These are phyloP conservation scores for Parsonsia alboflavescens DNA, from an alignment of 257 asterid genomes.

Conservation along the genomic window DNA sequence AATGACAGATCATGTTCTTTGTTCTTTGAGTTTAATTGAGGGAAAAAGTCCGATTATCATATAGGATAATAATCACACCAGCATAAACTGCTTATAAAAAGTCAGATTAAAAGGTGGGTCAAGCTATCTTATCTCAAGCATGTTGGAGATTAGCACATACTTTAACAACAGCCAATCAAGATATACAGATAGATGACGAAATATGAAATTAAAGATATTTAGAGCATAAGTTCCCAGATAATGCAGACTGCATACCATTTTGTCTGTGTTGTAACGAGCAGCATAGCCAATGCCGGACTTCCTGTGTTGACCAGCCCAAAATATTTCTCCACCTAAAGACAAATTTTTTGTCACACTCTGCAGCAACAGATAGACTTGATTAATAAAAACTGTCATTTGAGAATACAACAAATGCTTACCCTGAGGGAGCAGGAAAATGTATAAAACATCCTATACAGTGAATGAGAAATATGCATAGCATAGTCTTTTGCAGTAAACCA, in stretches of 20 bases:
- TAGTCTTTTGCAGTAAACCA: background rate
- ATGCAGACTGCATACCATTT: constrained; percentile 51
- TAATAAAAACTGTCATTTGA: background rate
- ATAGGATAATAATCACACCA: too few relatives aligned
- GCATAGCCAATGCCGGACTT: constrained; percentile 91
- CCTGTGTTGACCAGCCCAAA: constrained; percentile 97
- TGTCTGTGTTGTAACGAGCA: constrained; percentile 86
- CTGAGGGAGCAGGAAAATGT: background rate
- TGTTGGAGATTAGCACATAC: too few relatives aligned
- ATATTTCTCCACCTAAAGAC: constrained; percentile 88
- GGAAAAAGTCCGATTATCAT: too few relatives aligned
- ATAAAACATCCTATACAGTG: background rate
- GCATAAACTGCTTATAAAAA: too few relatives aligned
- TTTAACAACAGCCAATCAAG: background rate
- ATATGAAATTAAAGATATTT: background rate
- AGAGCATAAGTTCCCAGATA: background rate
- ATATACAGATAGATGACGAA: background rate
- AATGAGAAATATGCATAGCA: background rate
- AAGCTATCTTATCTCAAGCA: too few relatives aligned
- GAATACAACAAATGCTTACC: background rate
- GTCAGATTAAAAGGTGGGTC: too few relatives aligned
- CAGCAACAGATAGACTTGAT: constrained; percentile 16
- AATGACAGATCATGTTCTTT: background rate
- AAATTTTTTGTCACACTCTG: constrained; percentile 75
- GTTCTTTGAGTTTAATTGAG: too few relatives aligned